Base-by-base conservation (phyloP, 768 basidiomycete genomes). In the Wakefieldia striispora region DNA sequence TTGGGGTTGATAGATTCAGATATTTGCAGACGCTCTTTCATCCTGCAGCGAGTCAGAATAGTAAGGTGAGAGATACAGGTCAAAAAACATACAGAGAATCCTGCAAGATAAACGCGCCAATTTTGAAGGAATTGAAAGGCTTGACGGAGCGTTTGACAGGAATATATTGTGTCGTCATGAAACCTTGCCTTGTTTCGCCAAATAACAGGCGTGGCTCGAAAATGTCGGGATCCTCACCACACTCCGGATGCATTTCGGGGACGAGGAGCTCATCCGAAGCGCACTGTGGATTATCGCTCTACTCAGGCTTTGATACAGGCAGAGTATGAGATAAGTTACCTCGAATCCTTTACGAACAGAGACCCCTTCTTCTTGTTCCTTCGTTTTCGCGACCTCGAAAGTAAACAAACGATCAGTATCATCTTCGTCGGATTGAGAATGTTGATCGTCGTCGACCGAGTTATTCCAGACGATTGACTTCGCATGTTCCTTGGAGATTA, bases 291-390 rank as follows among this genome's bases (percentile, higher is more conserved):
- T 3, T 6, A 6, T 31, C 6, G 3, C 27, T 23, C 33, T 6
- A 33, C 16, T 14, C 6, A 33, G 33, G 6, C 17, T 11, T 7
- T 6, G 1, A 39, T 33, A 16, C 19, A 29, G 1, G 8, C 1
- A 26, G 31, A 17, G 16, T 13, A 6, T 1, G 9, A 35, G 16
- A 11, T 2, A 19, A 52, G 67, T 19, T 50, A 77, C 81, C 49
- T 62, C 65, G 52, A 82, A 81, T 7, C 79, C 81, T n/a, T 63
- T 64, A 20, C 71, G 67, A 13, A 65, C 57, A 0, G 66, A 60
- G 7, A 80, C 78, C 16, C 68, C 64, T 59, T 83, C 82, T 42
- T 80, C 78, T 54, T 82, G 79, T 48, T 84, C 79, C 29, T 73
- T 73, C 11, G 75, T 80, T 60, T 84, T 80, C 1, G 71, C 66